Percentiles rank a stretch among this genome's conserved stretches.
These are phyloP conservation scores for Microbotryum intermedium DNA, from an alignment of 1,284 basidiomycete genomes.

Conservation along the genomic window DNA sequence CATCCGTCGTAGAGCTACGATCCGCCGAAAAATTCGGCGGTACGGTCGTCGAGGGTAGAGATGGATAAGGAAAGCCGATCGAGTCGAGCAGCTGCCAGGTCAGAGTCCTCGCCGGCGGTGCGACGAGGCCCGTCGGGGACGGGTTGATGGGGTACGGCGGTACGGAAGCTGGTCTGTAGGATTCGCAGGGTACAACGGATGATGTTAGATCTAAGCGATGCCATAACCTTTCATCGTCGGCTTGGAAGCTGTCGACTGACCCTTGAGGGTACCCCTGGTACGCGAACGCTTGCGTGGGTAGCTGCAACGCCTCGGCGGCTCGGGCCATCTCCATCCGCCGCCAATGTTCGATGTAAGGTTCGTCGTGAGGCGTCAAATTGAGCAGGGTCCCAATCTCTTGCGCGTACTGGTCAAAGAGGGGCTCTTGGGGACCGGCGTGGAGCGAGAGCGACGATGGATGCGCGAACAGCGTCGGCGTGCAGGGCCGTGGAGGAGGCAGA, in stretches of 20 bases:
- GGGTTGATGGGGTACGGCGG: neutral
- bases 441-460: neutral
- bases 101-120: neutral
- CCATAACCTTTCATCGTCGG: neutral
- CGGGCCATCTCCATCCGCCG: neutral
- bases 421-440: conserved; percentile 10
- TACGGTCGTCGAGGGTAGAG: neutral
- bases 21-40: neutral
- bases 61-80: conserved; percentile 4
- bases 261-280: neutral
- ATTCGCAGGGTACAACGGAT: no score
- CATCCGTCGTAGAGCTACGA: neutral
- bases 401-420: conserved; percentile 16
- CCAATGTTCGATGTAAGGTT: neutral
- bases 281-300: neutral
- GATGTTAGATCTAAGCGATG: neutral
- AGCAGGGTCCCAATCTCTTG: conserved; percentile 11
- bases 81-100: conserved; percentile 6
- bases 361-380: neutral
- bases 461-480: conserved; percentile 17
- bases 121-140: neutral
- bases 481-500: conserved; percentile 7
- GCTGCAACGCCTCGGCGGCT: neutral
- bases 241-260: neutral
- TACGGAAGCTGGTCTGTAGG: neutral